phyloP scores from a whole-genome alignment of 1,139 yeast genomes.

The Blastobotrys capitulatus region DNA sequence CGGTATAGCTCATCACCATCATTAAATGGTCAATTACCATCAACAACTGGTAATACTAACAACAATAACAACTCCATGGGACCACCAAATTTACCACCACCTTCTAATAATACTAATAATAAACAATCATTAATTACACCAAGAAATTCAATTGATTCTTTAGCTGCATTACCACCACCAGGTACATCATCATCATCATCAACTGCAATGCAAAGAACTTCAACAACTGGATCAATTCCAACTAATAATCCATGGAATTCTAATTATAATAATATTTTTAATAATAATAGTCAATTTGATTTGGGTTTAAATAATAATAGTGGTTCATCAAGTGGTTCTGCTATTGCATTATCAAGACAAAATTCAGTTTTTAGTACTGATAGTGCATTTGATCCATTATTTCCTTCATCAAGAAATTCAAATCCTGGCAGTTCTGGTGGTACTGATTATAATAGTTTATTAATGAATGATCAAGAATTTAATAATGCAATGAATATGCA shows the following conservation, averaged over 20 bases:
- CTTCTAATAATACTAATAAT: neutral
- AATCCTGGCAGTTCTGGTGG: conserved; percentile 1
- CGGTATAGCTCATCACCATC: conserved; percentile 17
- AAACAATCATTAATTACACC: conserved; percentile 16
- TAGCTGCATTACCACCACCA: neutral
- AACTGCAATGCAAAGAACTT: neutral
- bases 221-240: neutral
- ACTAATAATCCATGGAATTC: conserved; percentile 3
- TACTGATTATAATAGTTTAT: neutral
- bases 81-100: conserved; percentile 4
- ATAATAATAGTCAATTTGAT: neutral
- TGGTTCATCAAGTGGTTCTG: neutral
- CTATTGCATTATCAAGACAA: conserved; percentile 2
- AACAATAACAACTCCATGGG: conserved; percentile 1
- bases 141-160: conserved; percentile 15
- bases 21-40: conserved; percentile 4
- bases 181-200: neutral
- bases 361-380: conserved; percentile 7
- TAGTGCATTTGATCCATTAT: neutral
- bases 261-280: neutral
- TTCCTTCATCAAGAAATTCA: neutral
- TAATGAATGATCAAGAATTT: neutral
- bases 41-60: neutral
- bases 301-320: neutral
- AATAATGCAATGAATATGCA: neutral